Base-by-base conservation (phyloP, 257 asterid genomes). In the Cruciata laevipes region DNA sequence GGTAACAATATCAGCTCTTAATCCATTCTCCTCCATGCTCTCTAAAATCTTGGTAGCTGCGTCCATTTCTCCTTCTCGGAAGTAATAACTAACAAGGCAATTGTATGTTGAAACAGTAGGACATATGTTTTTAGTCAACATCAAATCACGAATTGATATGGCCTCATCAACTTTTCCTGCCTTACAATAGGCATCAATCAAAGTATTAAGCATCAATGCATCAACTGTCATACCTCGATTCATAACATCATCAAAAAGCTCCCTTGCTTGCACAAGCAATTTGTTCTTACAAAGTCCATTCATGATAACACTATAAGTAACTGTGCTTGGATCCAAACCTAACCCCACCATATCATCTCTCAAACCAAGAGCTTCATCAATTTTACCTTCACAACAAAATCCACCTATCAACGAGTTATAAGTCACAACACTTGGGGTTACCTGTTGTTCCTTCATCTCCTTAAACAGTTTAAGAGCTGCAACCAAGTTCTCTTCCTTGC, bases 91-190 rank as follows among this genome's bases (percentile, higher is more conserved):
- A 30, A 90, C 73, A 65, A 93, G 71, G 81, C 95, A 83, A 72
- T 90, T 93, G 75, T 85, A 93, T 2, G 99, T 90, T 18, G 97
- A 85, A 75, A 84, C 88, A 73, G 52, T 76, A 8, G 95, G 95
- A 63, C 53, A 74, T 24, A 90, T 76, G 75, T 30, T 79, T 75
- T 74, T 85, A 11, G 76, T 85, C 69, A 60, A 40, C 99, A 93
- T 93, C 32, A 73, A 61, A 63, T 83, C 74, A 67, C 49, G 82
- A 67, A 84, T 35, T 12, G 76, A 72, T 16, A 80, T 60, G 13
- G 95, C 95, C 71, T 90, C 90, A 25, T 76, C 85, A 75, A 85
- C 68, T 63, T 83, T 70, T 3, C 96, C 90, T 0, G 73, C 85
- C 81, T 84, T 88, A 75, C 96, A 80, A 38, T 84, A 81, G 57